phyloP scores from a whole-genome alignment of 331 rosid species.

The Rosa hybrid region DNA sequence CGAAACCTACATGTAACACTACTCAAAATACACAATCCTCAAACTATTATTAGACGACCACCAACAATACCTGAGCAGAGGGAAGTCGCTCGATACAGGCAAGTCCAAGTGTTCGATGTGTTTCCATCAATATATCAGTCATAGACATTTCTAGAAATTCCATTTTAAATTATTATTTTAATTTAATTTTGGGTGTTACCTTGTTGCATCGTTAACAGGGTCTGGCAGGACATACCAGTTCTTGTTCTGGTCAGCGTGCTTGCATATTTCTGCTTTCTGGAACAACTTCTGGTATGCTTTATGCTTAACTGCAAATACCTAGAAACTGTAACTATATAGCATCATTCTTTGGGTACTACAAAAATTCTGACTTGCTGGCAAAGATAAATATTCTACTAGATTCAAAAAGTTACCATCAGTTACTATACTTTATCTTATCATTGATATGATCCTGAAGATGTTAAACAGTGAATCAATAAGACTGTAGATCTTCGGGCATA shows the following conservation, averaged over 20 bases:
- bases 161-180: neutral
- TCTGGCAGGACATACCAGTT: conserved; percentile 49
- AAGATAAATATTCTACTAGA: neutral
- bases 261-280: conserved; percentile 57
- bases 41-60: conserved; percentile 31
- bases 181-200: conserved; percentile 2
- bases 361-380: neutral
- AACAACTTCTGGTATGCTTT: conserved; percentile 50
- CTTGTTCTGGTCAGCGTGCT: conserved; percentile 59
- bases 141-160: neutral
- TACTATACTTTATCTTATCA: neutral
- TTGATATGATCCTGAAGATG: neutral
- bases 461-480: neutral
- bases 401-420: neutral
- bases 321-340: neutral
- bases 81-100: conserved; percentile 39
- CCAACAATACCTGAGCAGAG: conserved; percentile 32
- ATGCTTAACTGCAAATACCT: conserved; percentile 3
- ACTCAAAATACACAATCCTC: conserved; percentile 40
- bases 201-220: conserved; percentile 34
- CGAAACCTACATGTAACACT: conserved; percentile 47
- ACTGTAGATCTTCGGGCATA: neutral
- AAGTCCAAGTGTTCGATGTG: conserved; percentile 20
- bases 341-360: neutral
- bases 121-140: neutral